These are phyloP conservation scores for Nepenthes mirabilis DNA, from an alignment of 148 eudicot species.

Conservation along the genomic window DNA sequence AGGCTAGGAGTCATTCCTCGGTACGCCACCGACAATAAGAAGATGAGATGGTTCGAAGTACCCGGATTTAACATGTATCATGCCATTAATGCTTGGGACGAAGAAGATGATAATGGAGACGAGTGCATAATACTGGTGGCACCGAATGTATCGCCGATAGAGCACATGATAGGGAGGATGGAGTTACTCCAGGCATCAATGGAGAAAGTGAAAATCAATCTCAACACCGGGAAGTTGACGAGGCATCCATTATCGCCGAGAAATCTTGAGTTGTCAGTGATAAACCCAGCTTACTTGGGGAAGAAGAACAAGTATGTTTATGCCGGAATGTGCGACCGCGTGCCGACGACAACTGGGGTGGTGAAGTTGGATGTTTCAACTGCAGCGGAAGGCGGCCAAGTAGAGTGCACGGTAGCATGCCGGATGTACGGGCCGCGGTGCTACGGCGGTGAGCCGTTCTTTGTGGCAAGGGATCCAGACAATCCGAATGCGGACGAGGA, in stretches of 20 bases:
- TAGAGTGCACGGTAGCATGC: slow-evolving; percentile 28
- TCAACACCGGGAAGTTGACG: slow-evolving; percentile 28
- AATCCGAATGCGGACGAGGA: slow-evolving; percentile 15
- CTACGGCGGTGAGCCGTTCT: slow-evolving; percentile 62
- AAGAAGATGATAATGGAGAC: slow-evolving; percentile 37
- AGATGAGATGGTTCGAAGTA: slow-evolving; percentile 47
- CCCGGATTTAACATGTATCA: slow-evolving; percentile 47
- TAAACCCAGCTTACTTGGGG: slow-evolving; percentile 38
- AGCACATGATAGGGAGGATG: slow-evolving; percentile 32
- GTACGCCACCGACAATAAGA: slow-evolving; percentile 36
- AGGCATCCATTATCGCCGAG: slow-evolving; percentile 24
- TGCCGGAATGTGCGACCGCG: slow-evolving; percentile 30
- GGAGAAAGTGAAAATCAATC: slow-evolving; percentile 34
- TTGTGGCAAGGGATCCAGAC: slow-evolving; percentile 42
- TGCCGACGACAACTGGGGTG: slow-evolving; percentile 41
- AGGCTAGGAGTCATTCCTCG: slow-evolving; percentile 44
- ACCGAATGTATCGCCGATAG: slow-evolving; percentile 28
- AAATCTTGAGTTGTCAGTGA: slow-evolving; percentile 38
- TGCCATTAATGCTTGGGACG: slow-evolving; percentile 59
- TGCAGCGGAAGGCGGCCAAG: slow-evolving; percentile 16
- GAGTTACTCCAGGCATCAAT: slow-evolving; percentile 27
- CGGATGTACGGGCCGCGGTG: slow-evolving; percentile 34
- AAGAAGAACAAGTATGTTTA: slow-evolving; percentile 51
- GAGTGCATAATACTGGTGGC: slow-evolving; percentile 44
- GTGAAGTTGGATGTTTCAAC: slow-evolving; percentile 48